These are phyloP conservation scores for Lipomyces spencermartinsiae DNA, from an alignment of 805 yeast genomes.

Conservation along the genomic window DNA sequence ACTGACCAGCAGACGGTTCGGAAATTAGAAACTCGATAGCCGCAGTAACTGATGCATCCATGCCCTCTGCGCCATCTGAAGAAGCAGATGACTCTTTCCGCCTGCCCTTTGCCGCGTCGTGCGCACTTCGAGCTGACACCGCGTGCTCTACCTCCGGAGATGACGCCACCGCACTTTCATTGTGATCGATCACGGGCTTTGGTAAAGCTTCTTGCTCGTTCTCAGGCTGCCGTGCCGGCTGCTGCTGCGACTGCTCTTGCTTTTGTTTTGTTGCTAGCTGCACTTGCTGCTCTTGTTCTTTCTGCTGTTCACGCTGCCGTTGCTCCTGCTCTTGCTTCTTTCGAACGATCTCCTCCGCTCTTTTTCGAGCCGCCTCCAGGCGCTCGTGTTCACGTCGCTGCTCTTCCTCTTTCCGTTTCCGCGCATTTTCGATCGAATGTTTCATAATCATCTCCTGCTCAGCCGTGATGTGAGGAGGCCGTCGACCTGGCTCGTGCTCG, in stretches of 20 bases:
- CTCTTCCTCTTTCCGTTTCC: slow-evolving; percentile 48
- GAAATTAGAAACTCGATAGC: slow-evolving; percentile 35
- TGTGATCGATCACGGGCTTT: background rate
- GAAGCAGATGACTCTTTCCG: slow-evolving; percentile 32
- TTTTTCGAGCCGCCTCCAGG: slow-evolving; percentile 41
- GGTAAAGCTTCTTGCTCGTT: background rate
- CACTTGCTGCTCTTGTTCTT: background rate
- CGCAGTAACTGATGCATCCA: slow-evolving; percentile 35
- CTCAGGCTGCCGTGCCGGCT: background rate
- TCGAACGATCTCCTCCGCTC: slow-evolving; percentile 44
- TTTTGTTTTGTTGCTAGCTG: background rate
- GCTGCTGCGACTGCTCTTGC: background rate
- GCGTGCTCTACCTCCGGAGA: background rate
- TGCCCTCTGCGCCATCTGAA: slow-evolving; percentile 25
- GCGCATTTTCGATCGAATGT: slow-evolving; percentile 45
- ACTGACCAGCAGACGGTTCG: slow-evolving; percentile 30
- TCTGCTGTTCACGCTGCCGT: slow-evolving; percentile 1
- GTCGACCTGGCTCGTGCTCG: background rate
- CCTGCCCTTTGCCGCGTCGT: slow-evolving; percentile 2
- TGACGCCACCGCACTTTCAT: background rate
- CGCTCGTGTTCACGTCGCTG: slow-evolving; percentile 42
- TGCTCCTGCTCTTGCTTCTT: slow-evolving; percentile 37
- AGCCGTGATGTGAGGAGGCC: slow-evolving; percentile 32
- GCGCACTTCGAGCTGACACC: background rate
- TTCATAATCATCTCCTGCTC: slow-evolving; percentile 48